Evolutionary conservation across 495 filamentous ascomycete species (phyloP), one percentile per base, ranked within the genome.

Genomic region (Aspergillus hancockii): DNA sequence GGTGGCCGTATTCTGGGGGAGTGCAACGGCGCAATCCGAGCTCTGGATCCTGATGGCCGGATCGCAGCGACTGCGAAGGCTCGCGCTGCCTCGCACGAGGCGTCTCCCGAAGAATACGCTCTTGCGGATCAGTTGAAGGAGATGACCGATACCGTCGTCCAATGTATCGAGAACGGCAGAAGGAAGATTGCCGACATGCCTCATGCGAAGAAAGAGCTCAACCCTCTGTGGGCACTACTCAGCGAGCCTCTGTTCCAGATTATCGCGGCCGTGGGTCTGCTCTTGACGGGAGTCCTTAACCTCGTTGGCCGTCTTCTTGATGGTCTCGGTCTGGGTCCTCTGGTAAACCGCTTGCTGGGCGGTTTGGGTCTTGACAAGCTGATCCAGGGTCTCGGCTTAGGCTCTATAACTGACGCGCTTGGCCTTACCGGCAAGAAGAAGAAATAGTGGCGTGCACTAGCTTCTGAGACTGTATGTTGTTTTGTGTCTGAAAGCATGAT

Each of bases 231-330:
- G 90, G 88, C 80, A 38, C 74, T 96, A 49, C 77, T 96, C 38
- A 87, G 85, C 38, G 80, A 96, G 77, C 92, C 92, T 16, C 79
- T 96, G 21, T 90, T 92, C 83, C 92, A 97, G 81, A 96, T 97
- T 71, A 81, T 97, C 57, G 91, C 92, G 7, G 93, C 90, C 16
- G 93, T 97, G 14, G 93, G 93, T 10, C 74, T 97, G 55, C 73
- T 97, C 55, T 75, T 97, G 47, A 86, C 79, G 28, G 93, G 93
- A 68, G 93, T 97, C 8, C 76, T 97, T 4, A 85, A 84, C 3
- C 79, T 97, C 7, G 90, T 97, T 14, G 93, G 90, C 52, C 85
- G 85, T 68, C 71, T 96, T 55, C 79, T 96, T 30, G 86, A 90
- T 54, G 91, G 88, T 1, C 83, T 97, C n/a, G 92, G 92, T 55